Base-by-base conservation (phyloP, 2,329 filamentous ascomycete species). In the Penicillium rolfsii region DNA sequence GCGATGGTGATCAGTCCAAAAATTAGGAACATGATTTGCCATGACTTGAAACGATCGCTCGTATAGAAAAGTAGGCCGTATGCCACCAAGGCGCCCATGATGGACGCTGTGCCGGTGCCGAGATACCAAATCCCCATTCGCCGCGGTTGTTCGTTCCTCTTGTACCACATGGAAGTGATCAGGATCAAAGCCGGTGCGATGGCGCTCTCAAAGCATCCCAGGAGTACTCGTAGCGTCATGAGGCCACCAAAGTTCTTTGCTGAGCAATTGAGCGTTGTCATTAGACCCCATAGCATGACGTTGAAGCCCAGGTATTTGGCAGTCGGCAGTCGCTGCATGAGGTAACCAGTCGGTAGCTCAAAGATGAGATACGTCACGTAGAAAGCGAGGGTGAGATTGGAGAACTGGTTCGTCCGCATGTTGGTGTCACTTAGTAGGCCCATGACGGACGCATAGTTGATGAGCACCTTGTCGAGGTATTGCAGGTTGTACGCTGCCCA, bases 121-220 rank as follows among this genome's bases (percentile, higher is more conserved):
- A 84, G 77, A 64, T 88, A 89, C 87, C 86, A 89, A 45, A 82
- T 81, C 0, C 84, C 84, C 12, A 87, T 81, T 0, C 86, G 79
- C 26, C 84, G 74, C 0, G 85, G 84, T 72, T 89, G 86, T 68
- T 89, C 85, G 4, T 70, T 67, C 61, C 80, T 78, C 61, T 81
- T 83, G 60, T 84, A 84, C 82, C 81, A 85, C 77, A 83, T 83
- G 4, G 79, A 78, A 0, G 83, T 85, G 57, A 86, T 81, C 14
- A 85, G 76, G 43, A 85, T 83, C 55, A 87, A 78, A 68, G 80
- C 80, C 0, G 84, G 84, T 0, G 82, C 81, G 9, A 86, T 80
- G 7, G 80, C 81, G 12, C 81, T 77, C 68, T 87, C 85, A 59
- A 85, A 84, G 46, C 79, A 79, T 14, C 84, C 84, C 0, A 86